Conservation (phyloP, 306 rosid genomes). For the Gastrolobium villosum region DNA sequence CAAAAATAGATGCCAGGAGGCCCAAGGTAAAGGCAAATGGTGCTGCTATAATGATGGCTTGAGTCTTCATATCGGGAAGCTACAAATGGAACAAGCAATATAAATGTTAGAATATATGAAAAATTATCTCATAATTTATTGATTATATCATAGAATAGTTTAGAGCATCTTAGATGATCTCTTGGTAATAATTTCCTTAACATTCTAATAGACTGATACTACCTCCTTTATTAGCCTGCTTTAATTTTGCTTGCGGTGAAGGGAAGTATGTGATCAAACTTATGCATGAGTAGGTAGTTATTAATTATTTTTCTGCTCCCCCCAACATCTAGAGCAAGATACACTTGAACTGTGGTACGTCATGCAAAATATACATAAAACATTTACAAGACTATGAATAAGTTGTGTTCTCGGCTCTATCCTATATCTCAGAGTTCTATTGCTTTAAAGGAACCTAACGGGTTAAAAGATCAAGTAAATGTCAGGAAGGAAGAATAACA, state of each 20-base stretch:
- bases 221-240: neutral
- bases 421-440: constrained; percentile 1
- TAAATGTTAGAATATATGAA: too few species aligned
- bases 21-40: constrained; percentile 94
- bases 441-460: constrained; percentile 15
- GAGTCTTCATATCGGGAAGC: constrained; percentile 88
- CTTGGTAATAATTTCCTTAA: too few species aligned
- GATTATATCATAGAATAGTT: too few species aligned
- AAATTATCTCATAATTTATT: too few species aligned
- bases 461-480: constrained; percentile 30
- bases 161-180: too few species aligned
- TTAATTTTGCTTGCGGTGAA: neutral
- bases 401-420: neutral
- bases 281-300: constrained; percentile 7
- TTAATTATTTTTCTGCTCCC: neutral
- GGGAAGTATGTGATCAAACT: neutral
- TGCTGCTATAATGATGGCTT: constrained; percentile 80
- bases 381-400: constrained; percentile 10
- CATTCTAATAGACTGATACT: neutral
- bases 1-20: constrained; percentile 80
- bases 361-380: neutral
- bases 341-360: neutral
- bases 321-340: neutral
- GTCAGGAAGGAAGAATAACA: constrained; percentile 14
- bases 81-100: constrained; percentile 44